phyloP scores from a whole-genome alignment of 75 land plant genomes.

The Picea sitchensis region DNA sequence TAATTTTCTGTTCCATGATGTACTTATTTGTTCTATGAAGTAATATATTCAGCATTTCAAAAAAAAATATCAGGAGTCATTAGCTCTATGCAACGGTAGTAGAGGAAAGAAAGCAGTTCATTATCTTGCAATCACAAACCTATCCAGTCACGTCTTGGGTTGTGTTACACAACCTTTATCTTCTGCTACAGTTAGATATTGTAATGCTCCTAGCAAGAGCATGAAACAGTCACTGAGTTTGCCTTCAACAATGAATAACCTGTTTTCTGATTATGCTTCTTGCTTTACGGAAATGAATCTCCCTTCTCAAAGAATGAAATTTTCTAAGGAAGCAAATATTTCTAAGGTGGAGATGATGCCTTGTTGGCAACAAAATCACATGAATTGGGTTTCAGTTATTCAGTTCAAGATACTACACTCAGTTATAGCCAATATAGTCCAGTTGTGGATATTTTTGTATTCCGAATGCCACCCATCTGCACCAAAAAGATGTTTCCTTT shows the following conservation, averaged over 20 bases:
- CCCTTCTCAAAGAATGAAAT: constrained; percentile 2
- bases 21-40: too few species aligned
- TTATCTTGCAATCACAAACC: background rate
- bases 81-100: background rate
- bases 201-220: background rate
- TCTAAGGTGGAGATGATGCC: constrained; percentile 2
- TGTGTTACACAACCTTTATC: background rate
- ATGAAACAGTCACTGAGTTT: background rate
- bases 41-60: too few species aligned
- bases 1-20: too few species aligned
- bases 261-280: background rate
- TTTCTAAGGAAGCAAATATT: background rate
- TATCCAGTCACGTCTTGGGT: background rate
- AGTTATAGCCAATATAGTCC: background rate
- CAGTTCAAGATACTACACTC: background rate
- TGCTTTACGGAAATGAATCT: background rate
- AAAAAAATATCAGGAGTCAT: background rate
- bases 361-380: background rate
- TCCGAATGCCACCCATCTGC: background rate
- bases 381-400: background rate
- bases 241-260: background rate
- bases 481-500: background rate
- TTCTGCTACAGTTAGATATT: background rate
- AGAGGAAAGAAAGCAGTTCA: background rate
- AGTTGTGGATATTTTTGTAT: background rate